Base-by-base conservation (phyloP, 1,139 yeast genomes). In the Martiniozyma asiatica region DNA sequence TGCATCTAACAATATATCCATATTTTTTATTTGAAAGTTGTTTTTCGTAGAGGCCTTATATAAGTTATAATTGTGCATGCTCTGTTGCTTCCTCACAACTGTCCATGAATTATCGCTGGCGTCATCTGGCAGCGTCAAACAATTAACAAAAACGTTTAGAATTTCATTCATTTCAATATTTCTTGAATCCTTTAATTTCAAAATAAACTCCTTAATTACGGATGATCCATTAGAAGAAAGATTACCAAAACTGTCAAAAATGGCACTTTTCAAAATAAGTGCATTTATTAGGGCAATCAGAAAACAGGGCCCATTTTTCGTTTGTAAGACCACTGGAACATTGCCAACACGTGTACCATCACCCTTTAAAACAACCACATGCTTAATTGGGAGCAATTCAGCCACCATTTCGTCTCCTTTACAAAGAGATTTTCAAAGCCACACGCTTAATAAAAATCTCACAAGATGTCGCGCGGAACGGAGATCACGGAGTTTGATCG, bases 301-400 rank as follows among this genome's bases (percentile, higher is more conserved):
- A 2, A 95, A 94, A 48, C 95, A 85, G 0, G 95, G 94, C 0
- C 95, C 96, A 45, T 85, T 82, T 27, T 55, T 63, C 39, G 81
- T 81, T 53, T 87, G 96, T 13, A 82, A 55, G n/a, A 87, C 55
- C 22, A 85, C 71, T 2, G 42, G 40, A 7, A 26, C 27, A 4
- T 14, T 12, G n/a, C n/a, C n/a, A n/a, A n/a, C n/a, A n/a, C n/a
- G n/a, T 2, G 11, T 12, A 6, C 11, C 10, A 8, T 15, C 14
- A 6, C 14, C 11, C 6, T 17, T 6, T 17, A 17, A 17, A n/a
- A n/a, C n/a, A 6, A 14, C 9, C 10, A 18, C 19, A 12, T 30
- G 32, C 19, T 25, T 30, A 5, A 30, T 22, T 2, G 29, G 32
- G 16, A 13, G 25, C 2, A 17, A n/a, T n/a, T n/a, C n/a, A n/a